Conservation (phyloP, 805 yeast genomes). For the Nakazawaea peltata region DNA sequence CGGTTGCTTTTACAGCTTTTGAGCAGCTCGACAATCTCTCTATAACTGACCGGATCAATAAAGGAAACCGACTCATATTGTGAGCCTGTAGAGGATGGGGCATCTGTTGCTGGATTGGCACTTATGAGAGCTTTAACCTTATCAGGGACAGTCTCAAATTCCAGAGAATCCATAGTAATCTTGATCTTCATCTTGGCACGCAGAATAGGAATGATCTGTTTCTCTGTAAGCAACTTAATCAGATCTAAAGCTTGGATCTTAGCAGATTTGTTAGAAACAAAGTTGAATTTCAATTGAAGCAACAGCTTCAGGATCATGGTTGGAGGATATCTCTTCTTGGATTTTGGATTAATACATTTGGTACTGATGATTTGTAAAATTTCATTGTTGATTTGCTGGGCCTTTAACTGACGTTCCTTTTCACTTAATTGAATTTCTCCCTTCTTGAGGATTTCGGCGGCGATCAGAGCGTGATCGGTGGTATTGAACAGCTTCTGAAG, state of each 20-base stretch:
- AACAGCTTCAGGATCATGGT: constrained; percentile 88
- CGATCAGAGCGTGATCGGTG: constrained; percentile 65
- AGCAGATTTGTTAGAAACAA: constrained; percentile 64
- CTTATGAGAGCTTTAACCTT: constrained; percentile 18
- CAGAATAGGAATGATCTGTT: constrained; percentile 86
- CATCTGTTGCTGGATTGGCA: constrained; percentile 10
- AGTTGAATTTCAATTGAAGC: constrained; percentile 68
- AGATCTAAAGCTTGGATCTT: constrained; percentile 91
- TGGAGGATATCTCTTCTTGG: constrained; percentile 89
- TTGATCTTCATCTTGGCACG: constrained; percentile 90
- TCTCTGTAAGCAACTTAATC: constrained; percentile 63
- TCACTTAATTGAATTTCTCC: constrained; percentile 95
- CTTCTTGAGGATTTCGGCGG: constrained; percentile 73
- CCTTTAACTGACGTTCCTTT: constrained; percentile 77
- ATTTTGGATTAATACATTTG: constrained; percentile 84
- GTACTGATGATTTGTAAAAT: constrained; percentile 77
- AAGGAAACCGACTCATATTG: constrained; percentile 30
- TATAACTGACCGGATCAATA: constrained; percentile 81
- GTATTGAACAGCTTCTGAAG: constrained; percentile 66
- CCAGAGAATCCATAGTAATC: constrained; percentile 48
- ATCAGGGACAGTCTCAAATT: constrained; percentile 31
- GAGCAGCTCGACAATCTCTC: constrained; percentile 57
- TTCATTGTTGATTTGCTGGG: constrained; percentile 70
- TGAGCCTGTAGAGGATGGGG: constrained; percentile 46
- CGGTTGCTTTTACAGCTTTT: constrained; percentile 42